phyloP scores from a whole-genome alignment of 306 rosid species.

The Arachis hypogaea region DNA sequence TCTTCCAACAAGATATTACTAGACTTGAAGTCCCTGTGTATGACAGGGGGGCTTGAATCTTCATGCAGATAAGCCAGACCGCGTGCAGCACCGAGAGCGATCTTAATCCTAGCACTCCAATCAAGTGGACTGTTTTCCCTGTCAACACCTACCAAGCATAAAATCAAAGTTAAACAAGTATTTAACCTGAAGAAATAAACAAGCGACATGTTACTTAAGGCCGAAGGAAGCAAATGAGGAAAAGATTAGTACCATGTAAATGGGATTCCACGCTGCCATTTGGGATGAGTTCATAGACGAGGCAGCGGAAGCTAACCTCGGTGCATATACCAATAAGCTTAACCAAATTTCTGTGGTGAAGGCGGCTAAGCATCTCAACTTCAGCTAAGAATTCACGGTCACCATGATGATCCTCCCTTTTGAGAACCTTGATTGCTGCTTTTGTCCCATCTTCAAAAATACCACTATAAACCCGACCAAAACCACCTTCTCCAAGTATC shows the following conservation, averaged over 20 bases:
- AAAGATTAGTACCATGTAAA: conserved; percentile 73
- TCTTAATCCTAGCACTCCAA: conserved; percentile 84
- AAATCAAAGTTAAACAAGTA: conserved; percentile 27
- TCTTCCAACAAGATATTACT: conserved; percentile 91
- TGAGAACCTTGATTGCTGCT: conserved; percentile 89
- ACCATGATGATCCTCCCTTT: conserved; percentile 97
- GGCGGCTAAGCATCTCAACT: conserved; percentile 99
- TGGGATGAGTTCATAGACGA: conserved; percentile 91
- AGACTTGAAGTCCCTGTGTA: conserved; percentile 95
- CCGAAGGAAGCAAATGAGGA: conserved; percentile 12
- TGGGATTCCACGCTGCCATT: conserved; percentile 98
- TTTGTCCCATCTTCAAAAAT: conserved; percentile 76
- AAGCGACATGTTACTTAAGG: conserved; percentile 11
- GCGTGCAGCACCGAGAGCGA: conserved; percentile 96
- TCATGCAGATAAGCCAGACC: conserved; percentile 95
- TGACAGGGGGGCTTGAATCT: conserved; percentile 96
- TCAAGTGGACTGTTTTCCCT: conserved; percentile 70
- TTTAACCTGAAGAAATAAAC: conserved; percentile 33
- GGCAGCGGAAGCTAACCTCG: conserved; percentile 74
- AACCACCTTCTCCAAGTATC: conserved; percentile 97
- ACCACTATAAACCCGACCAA: conserved; percentile 89
- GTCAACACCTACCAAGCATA: conserved; percentile 65
- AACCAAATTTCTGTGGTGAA: conserved; percentile 95
- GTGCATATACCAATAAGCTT: conserved; percentile 91
- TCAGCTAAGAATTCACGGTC: conserved; percentile 93